Evolutionary conservation across 2,329 filamentous ascomycete genomes (phyloP).

Genomic region (Akanthomyces muscarius): DNA sequence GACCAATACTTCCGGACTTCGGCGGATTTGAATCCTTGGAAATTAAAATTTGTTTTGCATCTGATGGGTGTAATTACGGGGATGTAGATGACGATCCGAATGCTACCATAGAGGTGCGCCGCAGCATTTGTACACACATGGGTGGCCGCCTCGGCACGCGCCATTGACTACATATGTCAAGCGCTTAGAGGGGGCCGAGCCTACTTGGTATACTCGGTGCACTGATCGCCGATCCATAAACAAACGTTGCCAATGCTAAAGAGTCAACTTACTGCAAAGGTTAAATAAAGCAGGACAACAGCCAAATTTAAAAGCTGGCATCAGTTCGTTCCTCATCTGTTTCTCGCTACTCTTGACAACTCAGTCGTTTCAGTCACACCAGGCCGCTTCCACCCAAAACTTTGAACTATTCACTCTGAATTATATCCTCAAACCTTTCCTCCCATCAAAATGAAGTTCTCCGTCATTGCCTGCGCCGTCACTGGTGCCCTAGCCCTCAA

Average conservation of each 20-base stretch:
- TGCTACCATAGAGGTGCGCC: not conserved
- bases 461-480: not conserved
- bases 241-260: not conserved
- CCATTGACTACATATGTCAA: slow-evolving; percentile 13
- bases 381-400: not conserved
- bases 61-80: too few relatives aligned
- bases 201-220: not conserved
- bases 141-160: slow-evolving; percentile 5
- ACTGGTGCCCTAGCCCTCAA: slow-evolving; percentile 10
- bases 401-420: not conserved
- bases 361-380: slow-evolving; percentile 8
- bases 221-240: not conserved
- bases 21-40: too few relatives aligned
- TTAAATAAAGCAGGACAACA: not conserved
- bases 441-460: not conserved
- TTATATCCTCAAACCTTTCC: not conserved
- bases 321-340: not conserved
- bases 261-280: not conserved
- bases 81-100: not conserved
- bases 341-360: not conserved
- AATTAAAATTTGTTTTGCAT: too few relatives aligned
- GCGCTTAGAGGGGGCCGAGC: not conserved
- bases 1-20: too few relatives aligned
- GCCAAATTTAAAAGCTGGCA: not conserved
- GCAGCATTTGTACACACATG: not conserved